Conservation (phyloP, 129 eudicot genomes). For the Arctium lappa region DNA sequence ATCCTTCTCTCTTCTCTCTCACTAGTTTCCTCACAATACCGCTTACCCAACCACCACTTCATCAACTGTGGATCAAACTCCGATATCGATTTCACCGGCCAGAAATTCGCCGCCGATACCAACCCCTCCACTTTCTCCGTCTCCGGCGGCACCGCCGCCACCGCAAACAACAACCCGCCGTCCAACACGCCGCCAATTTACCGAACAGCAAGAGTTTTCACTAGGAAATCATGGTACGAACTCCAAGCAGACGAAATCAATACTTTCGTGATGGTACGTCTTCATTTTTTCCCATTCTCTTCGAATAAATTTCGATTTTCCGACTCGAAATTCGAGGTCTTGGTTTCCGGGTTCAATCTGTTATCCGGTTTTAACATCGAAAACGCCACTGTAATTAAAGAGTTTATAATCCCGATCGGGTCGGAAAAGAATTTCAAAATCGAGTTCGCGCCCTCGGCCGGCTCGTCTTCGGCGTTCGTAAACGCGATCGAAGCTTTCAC, state of each 20-base stretch:
- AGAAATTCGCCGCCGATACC: constrained; percentile 39
- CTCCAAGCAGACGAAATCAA: constrained; percentile 25
- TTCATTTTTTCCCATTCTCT: constrained; percentile 54
- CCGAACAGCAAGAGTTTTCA: constrained; percentile 53
- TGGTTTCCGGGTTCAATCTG: constrained; percentile 33
- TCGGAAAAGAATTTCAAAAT: constrained; percentile 13
- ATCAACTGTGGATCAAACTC: constrained; percentile 68
- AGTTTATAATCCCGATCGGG: constrained; percentile 36
- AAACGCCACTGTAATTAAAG: constrained; percentile 17
- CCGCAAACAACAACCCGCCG: neutral
- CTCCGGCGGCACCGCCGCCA: constrained; percentile 17
- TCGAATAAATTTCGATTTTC: constrained; percentile 13
- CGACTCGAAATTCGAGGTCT: constrained; percentile 38
- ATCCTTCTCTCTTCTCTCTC: constrained; percentile 13
- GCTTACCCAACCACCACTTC: constrained; percentile 49
- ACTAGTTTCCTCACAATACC: constrained; percentile 13
- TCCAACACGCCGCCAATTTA: constrained; percentile 24
- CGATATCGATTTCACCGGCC: constrained; percentile 3
- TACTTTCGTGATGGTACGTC: constrained; percentile 57
- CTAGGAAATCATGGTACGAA: constrained; percentile 25
- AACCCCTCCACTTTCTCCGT: constrained; percentile 22
- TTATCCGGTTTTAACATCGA: constrained; percentile 35
- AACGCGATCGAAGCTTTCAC: constrained; percentile 61
- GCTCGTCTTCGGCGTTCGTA: constrained; percentile 41
- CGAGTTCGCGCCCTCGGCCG: constrained; percentile 22